Evolutionary conservation across 495 filamentous ascomycete species (phyloP).

Genomic region (Lasiosphaeria ovina): DNA sequence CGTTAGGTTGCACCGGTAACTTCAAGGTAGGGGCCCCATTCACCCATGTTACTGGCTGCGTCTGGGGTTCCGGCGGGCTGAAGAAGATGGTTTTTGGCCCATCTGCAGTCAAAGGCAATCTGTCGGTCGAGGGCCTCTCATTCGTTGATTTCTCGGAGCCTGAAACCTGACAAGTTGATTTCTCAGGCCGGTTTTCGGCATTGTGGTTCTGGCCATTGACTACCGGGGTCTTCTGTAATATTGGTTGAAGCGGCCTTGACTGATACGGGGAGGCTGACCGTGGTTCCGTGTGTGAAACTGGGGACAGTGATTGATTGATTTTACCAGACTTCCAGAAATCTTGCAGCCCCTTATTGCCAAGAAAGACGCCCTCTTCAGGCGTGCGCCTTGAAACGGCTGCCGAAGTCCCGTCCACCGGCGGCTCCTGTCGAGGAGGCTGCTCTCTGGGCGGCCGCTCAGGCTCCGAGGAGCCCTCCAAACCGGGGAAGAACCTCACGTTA

Average conservation of each 20-base stretch:
- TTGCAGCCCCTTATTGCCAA: constrained; percentile 1
- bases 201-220: no score
- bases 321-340: constrained; percentile 2
- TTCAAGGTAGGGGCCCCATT: no score
- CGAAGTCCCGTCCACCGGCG: not conserved
- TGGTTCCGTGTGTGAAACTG: not conserved
- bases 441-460: no score
- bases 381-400: not conserved
- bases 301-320: not conserved
- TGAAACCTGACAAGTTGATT: no score
- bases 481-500: no score
- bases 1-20: not conserved
- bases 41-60: no score
- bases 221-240: no score
- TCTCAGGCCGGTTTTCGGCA: no score
- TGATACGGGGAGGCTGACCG: no score
- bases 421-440: not conserved
- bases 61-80: not conserved
- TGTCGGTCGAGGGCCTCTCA: not conserved
- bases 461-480: no score
- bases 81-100: not conserved
- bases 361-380: not conserved
- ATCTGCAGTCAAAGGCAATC: not conserved
- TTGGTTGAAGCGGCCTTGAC: no score
- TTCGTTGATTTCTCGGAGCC: no score